A percentile compares a stretch with the other conserved stretches of the same genome.
These are phyloP conservation scores for Taiwanofungus camphoratus DNA, from an alignment of 1,284 basidiomycete species.

Conservation along the genomic window DNA sequence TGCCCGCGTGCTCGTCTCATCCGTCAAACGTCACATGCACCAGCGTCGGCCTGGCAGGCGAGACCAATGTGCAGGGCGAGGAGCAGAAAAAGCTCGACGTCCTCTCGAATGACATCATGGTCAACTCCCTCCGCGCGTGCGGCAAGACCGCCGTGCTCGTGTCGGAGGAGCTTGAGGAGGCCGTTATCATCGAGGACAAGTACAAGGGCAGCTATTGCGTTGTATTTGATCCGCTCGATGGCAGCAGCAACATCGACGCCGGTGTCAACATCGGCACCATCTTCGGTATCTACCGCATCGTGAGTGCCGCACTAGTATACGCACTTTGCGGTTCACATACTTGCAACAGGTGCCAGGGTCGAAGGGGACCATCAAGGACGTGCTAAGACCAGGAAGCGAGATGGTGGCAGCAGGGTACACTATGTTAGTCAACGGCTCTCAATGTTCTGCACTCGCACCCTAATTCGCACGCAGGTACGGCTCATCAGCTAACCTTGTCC, in stretches of 20 bases:
- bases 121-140: conserved; percentile 89
- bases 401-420: conserved; percentile 99
- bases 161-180: conserved; percentile 93
- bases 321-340: conserved; percentile 1
- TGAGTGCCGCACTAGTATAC: conserved; percentile 32
- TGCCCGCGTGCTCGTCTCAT: conserved; percentile 5
- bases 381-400: conserved; percentile 89
- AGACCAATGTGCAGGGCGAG: conserved; percentile 96
- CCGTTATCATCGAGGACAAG: conserved; percentile 81
- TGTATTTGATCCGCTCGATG: conserved; percentile 98
- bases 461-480: conserved; percentile 70
- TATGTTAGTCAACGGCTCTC: conserved; percentile 51
- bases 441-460: conserved; percentile 9
- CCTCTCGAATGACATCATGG: conserved; percentile 99
- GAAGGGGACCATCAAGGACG: conserved; percentile 77
- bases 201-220: conserved; percentile 89
- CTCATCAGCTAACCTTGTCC: conserved; percentile 94
- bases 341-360: conserved; percentile 62
- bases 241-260: conserved; percentile 98
- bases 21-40: no score
- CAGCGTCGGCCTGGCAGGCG: conserved; percentile 92
- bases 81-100: conserved; percentile 99
- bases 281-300: conserved; percentile 95
- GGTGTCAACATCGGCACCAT: conserved; percentile 99
- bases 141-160: conserved; percentile 97